Evolutionary conservation across 306 rosid species (phyloP).

Genomic region (Oxytropis ochrocephala): DNA sequence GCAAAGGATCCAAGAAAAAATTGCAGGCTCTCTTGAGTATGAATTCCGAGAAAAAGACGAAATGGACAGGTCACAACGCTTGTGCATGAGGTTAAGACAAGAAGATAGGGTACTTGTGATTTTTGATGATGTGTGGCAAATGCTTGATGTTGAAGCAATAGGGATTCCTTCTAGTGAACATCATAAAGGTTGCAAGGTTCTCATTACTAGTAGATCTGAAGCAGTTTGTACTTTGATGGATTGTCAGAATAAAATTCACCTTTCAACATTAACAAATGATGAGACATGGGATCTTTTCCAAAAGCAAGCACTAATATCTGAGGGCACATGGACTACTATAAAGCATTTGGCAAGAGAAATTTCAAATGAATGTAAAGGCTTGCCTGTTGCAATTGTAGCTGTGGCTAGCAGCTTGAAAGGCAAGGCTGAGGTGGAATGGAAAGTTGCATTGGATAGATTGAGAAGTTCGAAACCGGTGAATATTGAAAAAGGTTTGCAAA

Average conservation of each 20-base stretch:
- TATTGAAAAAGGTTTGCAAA: background rate
- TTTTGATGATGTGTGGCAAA: slow-evolving; percentile 11
- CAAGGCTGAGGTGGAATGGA: slow-evolving; percentile 6
- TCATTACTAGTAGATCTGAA: slow-evolving; percentile 4
- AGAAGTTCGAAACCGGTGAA: slow-evolving; percentile 1
- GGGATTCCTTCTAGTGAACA: slow-evolving; percentile 8
- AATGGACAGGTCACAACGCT: background rate
- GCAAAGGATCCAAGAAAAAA: slow-evolving; percentile 7
- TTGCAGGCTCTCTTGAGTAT: slow-evolving; percentile 3
- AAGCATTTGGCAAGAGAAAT: background rate
- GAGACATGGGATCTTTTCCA: slow-evolving; percentile 14
- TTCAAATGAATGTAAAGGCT: slow-evolving; percentile 11
- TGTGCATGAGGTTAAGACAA: slow-evolving; percentile 4
- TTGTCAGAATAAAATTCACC: background rate
- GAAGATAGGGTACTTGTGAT: slow-evolving; percentile 6
- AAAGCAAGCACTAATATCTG: background rate
- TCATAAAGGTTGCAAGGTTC: slow-evolving; percentile 2
- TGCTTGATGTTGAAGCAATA: background rate
- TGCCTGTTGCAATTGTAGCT: slow-evolving; percentile 6
- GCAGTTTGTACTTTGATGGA: slow-evolving; percentile 17
- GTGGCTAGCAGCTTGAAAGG: slow-evolving; percentile 11
- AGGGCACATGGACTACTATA: background rate
- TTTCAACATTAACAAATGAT: background rate
- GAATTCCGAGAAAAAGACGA: background rate
- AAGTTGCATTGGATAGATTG: slow-evolving; percentile 11